These are phyloP conservation scores for Alternaria sp. DNA, from an alignment of 2,329 filamentous ascomycete species.

Conservation along the genomic window DNA sequence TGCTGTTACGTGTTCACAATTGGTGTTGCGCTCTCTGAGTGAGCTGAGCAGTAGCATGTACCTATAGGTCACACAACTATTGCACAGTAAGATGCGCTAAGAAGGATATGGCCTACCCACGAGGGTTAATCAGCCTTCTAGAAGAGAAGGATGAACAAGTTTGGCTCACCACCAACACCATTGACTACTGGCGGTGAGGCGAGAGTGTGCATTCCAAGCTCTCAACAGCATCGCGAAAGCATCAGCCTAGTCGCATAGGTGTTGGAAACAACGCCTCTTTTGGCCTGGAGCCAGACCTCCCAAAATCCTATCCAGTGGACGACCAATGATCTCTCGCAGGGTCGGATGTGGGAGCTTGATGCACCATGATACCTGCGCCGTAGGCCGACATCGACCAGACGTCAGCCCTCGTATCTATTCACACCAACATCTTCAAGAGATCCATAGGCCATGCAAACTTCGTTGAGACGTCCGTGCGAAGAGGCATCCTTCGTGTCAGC, in stretches of 20 bases:
- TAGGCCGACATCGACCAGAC: not conserved
- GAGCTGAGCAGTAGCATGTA: not conserved
- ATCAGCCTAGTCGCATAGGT: not conserved
- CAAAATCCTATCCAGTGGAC: not conserved
- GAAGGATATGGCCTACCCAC: not conserved
- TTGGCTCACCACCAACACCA: not conserved
- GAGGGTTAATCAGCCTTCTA: not conserved
- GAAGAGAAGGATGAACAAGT: not conserved
- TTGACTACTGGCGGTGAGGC: not conserved
- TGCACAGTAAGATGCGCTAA: not conserved
- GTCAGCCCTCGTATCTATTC: not conserved
- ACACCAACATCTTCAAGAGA: not conserved
- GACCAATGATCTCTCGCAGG: not conserved
- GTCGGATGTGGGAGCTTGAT: not conserved
- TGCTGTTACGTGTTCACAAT: not conserved
- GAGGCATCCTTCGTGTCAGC: conserved; percentile 3
- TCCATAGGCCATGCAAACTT: not conserved
- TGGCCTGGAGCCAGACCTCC: not conserved
- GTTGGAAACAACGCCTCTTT: not conserved
- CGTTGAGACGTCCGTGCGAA: not conserved
- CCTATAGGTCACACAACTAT: not conserved
- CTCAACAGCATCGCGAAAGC: not conserved
- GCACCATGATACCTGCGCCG: not conserved
- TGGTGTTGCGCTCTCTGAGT: not conserved
- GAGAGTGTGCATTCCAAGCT: not conserved